These are phyloP conservation scores for Aspergillus avenaceus DNA, from an alignment of 495 filamentous ascomycete species.

Conservation along the genomic window DNA sequence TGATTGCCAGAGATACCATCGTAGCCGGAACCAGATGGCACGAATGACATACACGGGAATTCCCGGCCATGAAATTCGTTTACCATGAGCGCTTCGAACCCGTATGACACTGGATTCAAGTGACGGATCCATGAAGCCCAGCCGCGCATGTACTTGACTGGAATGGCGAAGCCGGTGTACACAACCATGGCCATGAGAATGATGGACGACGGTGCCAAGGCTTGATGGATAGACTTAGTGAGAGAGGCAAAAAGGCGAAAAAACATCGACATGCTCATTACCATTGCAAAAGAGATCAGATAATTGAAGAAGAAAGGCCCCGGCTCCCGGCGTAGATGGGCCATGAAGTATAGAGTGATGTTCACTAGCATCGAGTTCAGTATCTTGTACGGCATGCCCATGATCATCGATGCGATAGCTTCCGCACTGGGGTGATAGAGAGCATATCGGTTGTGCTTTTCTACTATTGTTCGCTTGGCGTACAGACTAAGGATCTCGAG, in stretches of 20 bases:
- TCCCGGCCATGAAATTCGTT: slow-evolving; percentile 52
- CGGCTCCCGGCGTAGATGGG: slow-evolving; percentile 49
- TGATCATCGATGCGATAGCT: slow-evolving; percentile 48
- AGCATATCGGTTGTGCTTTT: slow-evolving; percentile 55
- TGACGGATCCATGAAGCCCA: slow-evolving; percentile 49
- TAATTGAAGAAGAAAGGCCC: slow-evolving; percentile 73
- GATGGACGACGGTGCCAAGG: slow-evolving; percentile 27
- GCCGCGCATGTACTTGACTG: slow-evolving; percentile 26
- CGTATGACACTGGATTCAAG: slow-evolving; percentile 60
- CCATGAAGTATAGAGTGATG: slow-evolving; percentile 50
- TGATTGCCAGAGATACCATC: slow-evolving; percentile 1
- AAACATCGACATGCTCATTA: slow-evolving; percentile 62
- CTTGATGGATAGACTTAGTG: slow-evolving; percentile 61
- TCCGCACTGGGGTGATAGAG: slow-evolving; percentile 58
- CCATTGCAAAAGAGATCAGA: slow-evolving; percentile 59
- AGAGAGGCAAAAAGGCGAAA: slow-evolving; percentile 76
- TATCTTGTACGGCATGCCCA: slow-evolving; percentile 53
- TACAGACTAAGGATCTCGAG: slow-evolving; percentile 61
- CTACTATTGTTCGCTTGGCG: slow-evolving; percentile 52
- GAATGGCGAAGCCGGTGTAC: slow-evolving; percentile 33
- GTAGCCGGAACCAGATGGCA: slow-evolving; percentile 38
- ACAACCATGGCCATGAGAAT: slow-evolving; percentile 29
- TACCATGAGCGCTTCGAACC: slow-evolving; percentile 32
- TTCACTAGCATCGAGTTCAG: slow-evolving; percentile 41
- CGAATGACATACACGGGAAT: slow-evolving; percentile 42